phyloP scores from a whole-genome alignment of 2,329 filamentous ascomycete species.

The Coniella vitis region DNA sequence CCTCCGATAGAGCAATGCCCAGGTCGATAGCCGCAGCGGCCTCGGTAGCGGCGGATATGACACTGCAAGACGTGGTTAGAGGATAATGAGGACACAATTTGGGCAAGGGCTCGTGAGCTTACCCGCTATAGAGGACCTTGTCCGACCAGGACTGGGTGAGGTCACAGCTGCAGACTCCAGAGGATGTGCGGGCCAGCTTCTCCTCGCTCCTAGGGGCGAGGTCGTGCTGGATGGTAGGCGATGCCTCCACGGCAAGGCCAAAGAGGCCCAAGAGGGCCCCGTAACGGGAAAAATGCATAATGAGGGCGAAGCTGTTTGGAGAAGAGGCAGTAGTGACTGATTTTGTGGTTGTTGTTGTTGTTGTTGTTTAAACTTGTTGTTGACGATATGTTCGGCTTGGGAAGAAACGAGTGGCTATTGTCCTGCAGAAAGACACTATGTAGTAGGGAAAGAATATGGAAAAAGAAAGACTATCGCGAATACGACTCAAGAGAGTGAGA shows the following conservation, averaged over 20 bases:
- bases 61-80: not conserved
- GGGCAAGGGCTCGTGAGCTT: not conserved
- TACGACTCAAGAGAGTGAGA: constrained; percentile 11
- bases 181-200: constrained; percentile 9
- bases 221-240: constrained; percentile 8
- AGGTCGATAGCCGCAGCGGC: constrained; percentile 9
- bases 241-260: constrained; percentile 10
- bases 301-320: not conserved
- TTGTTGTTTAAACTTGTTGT: not conserved
- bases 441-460: not conserved
- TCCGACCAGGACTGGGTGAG: constrained; percentile 13
- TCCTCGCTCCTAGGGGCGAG: constrained; percentile 11
- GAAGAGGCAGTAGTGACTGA: not conserved
- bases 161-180: constrained; percentile 8
- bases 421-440: constrained; percentile 1
- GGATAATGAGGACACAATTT: too few relatives aligned
- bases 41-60: constrained; percentile 8
- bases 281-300: constrained; percentile 13
- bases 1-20: constrained; percentile 13
- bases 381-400: not conserved
- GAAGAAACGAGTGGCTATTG: not conserved
- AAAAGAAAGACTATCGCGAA: not conserved
- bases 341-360: too few relatives aligned
- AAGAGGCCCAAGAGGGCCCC: constrained; percentile 15
- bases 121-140: constrained; percentile 14